Evolutionary conservation across 768 basidiomycete genomes (phyloP).

Genomic region (Lactifluus hygrophoroides): DNA sequence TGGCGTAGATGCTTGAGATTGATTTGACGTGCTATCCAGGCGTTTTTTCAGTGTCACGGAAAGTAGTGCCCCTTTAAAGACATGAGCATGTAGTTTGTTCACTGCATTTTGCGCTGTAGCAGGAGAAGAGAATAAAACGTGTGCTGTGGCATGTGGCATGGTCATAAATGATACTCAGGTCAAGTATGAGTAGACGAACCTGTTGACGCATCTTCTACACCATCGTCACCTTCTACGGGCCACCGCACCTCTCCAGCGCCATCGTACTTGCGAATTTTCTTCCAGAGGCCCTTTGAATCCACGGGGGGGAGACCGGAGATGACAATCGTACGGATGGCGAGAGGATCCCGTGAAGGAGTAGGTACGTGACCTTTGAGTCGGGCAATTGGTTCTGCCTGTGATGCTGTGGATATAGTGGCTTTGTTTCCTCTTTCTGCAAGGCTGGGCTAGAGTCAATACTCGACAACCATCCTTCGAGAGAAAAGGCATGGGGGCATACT

Average conservation of each 20-base stretch:
- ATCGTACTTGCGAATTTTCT: conserved; percentile 72
- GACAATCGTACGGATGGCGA: conserved; percentile 76
- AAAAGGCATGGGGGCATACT: conserved; percentile 32
- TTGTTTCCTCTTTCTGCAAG: conserved; percentile 13
- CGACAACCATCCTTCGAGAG: neutral
- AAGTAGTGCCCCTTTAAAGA: conserved; percentile 84
- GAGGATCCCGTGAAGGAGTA: conserved; percentile 48
- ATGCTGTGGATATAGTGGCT: neutral
- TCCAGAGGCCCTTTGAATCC: conserved; percentile 67
- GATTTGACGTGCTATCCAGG: conserved; percentile 55
- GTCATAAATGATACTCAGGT: neutral
- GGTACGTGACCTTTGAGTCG: conserved; percentile 25
- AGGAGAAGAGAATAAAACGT: conserved; percentile 65
- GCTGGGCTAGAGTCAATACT: conserved; percentile 9
- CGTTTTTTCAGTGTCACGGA: conserved; percentile 85
- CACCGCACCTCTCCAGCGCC: conserved; percentile 74
- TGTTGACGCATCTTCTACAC: conserved; percentile 40
- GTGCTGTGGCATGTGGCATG: conserved; percentile 40
- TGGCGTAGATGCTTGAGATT: conserved; percentile 23
- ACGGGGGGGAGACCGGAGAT: conserved; percentile 65
- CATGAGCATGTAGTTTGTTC: conserved; percentile 80
- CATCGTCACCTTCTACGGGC: conserved; percentile 41
- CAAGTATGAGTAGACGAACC: conserved; percentile 31
- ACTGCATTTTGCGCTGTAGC: conserved; percentile 62
- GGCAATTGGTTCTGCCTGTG: conserved; percentile 28